Conservation (phyloP, 164 flowering plant genomes). For the Vitis rupestris region DNA sequence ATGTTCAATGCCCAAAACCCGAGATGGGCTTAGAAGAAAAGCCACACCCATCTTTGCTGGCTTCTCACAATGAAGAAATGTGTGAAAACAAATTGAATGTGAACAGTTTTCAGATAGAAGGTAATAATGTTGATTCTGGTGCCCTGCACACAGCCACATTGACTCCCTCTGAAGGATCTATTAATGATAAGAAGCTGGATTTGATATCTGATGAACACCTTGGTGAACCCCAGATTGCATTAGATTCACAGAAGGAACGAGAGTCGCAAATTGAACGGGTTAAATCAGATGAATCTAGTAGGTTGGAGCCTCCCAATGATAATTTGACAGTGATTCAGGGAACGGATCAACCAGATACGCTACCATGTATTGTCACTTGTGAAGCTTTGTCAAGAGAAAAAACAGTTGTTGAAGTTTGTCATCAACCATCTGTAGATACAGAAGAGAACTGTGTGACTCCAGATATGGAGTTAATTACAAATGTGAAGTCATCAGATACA, state of each 20-base stretch:
- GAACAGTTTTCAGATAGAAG: background rate
- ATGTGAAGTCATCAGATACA: constrained; percentile 15
- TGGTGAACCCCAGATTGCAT: background rate
- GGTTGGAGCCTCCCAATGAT: constrained; percentile 4
- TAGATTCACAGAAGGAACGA: background rate
- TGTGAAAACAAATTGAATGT: background rate
- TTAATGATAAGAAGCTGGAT: background rate
- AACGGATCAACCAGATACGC: constrained; percentile 2
- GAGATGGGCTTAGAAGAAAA: constrained; percentile 20
- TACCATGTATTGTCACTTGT: background rate
- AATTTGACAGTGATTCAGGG: background rate
- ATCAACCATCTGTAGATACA: constrained; percentile 6
- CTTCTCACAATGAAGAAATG: constrained; percentile 11
- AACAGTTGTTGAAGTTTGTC: background rate
- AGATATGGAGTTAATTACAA: background rate
- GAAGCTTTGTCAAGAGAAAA: constrained; percentile 14
- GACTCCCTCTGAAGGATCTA: background rate
- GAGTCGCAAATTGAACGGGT: background rate
- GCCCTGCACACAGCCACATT: background rate
- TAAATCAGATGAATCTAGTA: background rate
- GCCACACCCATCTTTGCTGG: background rate
- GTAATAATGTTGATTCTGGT: background rate
- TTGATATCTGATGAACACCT: background rate
- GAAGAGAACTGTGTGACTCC: constrained; percentile 3
- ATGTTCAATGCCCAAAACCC: constrained; percentile 10